Evolutionary conservation across 805 yeast species (phyloP).

Genomic region (Cyberlindnera maritima): DNA sequence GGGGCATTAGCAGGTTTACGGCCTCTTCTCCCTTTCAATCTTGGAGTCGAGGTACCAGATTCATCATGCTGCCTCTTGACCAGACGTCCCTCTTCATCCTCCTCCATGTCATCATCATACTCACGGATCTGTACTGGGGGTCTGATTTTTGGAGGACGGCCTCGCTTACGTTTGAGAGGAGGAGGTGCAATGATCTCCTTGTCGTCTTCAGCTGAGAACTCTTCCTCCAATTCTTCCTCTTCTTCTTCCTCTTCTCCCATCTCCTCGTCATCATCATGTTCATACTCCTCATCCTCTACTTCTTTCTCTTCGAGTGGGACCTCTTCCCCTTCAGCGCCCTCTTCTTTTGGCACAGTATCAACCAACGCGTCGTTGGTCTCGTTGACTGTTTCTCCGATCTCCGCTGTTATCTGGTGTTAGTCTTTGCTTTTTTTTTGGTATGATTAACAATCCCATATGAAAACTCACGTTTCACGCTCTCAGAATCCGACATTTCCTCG

Average conservation of each 20-base stretch:
- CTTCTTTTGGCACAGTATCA: neutral
- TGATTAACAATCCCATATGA: too few relatives aligned
- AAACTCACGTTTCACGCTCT: neutral
- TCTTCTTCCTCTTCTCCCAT: slow-evolving; percentile 18
- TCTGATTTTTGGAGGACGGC: slow-evolving; percentile 21
- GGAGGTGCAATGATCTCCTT: slow-evolving; percentile 3
- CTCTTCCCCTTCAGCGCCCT: neutral
- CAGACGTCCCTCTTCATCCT: slow-evolving; percentile 22
- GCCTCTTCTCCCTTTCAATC: slow-evolving; percentile 37
- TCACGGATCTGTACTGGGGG: slow-evolving; percentile 17
- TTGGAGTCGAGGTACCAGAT: slow-evolving; percentile 6
- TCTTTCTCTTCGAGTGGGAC: slow-evolving; percentile 5
- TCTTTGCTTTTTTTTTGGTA: too few relatives aligned
- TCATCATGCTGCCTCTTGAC: slow-evolving; percentile 11
- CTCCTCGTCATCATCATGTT: slow-evolving; percentile 27
- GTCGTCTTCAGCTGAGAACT: slow-evolving; percentile 4
- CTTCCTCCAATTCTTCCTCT: slow-evolving; percentile 8
- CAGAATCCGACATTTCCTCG: neutral
- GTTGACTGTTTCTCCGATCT: neutral
- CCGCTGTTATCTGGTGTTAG: neutral
- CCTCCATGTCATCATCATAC: slow-evolving; percentile 29
- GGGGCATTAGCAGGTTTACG: slow-evolving; percentile 36
- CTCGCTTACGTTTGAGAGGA: slow-evolving; percentile 22
- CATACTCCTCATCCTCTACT: slow-evolving; percentile 42
- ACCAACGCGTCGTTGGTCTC: slow-evolving; percentile 2